Evolutionary conservation across 108 stramenopile genomes (phyloP), one percentile per base, ranked within the genome.

Genomic region (Cyclotella atomus): DNA sequence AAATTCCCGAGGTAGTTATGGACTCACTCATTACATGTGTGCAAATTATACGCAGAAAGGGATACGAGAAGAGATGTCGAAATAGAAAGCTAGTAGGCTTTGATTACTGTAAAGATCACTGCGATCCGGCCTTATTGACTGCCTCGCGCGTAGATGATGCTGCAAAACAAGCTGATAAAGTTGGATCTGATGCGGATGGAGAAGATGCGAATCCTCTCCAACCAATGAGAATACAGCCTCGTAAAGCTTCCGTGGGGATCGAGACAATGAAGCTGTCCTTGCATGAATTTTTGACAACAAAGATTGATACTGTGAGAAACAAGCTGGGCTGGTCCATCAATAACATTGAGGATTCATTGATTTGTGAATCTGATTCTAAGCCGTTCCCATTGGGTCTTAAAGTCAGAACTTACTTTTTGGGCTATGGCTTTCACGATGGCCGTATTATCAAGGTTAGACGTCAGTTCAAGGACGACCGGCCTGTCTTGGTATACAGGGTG

Each of bases 401-500:
- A 36, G 67, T 83, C 9, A 71, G 82, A 3, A 83, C 65, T 52
- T 79, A 73, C 59, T 78, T 78, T 54, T 21, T 52, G 12, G 71
- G 71, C 19, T 64, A 83, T 45, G 82, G 82, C 14, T 83, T 73
- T 69, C 82, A 83, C 49, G 82, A 83, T 49, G 82, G 82, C 6
- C 38, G 71, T 23, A 83, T 83, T 30, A 49, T 78, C 41, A 78
- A 73, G 50, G 73, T 74, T 20, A 55, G 56, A 1, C 71, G 77
- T 28, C 66, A 78, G 49, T 24, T 49, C 28, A 27, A 62, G 23
- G 65, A 68, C n/a, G 70, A 77, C 56, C 30, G 77, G 14, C 82
- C 82, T 20, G 82, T 78, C 30, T 55, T 83, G 17, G 57, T 83
- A 3, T 83, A 83, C 50, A 52, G 77, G 14, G 46, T 78, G 29